A percentile compares a stretch with the other conserved stretches of the same genome.
Conservation (phyloP, 164 flowering plant species). For the Annona cherimola region DNA sequence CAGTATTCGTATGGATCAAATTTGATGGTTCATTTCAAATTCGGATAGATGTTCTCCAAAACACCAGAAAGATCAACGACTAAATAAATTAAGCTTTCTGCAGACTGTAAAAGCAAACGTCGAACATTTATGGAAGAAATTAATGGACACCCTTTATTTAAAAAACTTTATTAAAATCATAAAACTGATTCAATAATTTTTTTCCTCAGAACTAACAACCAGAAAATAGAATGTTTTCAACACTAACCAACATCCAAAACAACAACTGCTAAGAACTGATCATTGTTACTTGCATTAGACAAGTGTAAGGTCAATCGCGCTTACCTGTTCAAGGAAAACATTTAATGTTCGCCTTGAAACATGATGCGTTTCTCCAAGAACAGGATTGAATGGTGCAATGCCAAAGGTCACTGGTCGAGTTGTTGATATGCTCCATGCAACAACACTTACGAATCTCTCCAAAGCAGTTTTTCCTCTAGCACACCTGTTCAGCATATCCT, state of each 20-base stretch:
- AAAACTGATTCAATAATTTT: no score
- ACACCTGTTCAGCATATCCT: conserved; percentile 51
- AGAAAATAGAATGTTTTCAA: neutral
- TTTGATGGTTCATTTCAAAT: no score
- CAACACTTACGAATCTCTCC: conserved; percentile 52
- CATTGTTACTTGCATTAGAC: neutral
- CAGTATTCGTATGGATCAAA: no score
- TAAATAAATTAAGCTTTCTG: neutral
- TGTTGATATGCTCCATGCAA: conserved; percentile 76
- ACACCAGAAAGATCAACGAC: neutral
- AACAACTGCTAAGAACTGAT: neutral
- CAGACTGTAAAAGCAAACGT: neutral
- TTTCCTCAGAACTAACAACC: no score
- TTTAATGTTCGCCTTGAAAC: conserved; percentile 62
- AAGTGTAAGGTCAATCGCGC: neutral
- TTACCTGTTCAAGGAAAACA: conserved; percentile 85
- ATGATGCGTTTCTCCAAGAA: conserved; percentile 95
- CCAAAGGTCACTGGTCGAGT: conserved; percentile 63
- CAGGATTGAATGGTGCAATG: conserved; percentile 73
- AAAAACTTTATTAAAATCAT: neutral
- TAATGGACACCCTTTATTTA: neutral
- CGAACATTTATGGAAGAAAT: neutral
- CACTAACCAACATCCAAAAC: neutral
- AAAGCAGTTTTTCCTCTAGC: conserved; percentile 29
- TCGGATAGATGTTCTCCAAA: neutral